Conservation (phyloP, 1,284 basidiomycete genomes). For the Microbotryum intermedium region DNA sequence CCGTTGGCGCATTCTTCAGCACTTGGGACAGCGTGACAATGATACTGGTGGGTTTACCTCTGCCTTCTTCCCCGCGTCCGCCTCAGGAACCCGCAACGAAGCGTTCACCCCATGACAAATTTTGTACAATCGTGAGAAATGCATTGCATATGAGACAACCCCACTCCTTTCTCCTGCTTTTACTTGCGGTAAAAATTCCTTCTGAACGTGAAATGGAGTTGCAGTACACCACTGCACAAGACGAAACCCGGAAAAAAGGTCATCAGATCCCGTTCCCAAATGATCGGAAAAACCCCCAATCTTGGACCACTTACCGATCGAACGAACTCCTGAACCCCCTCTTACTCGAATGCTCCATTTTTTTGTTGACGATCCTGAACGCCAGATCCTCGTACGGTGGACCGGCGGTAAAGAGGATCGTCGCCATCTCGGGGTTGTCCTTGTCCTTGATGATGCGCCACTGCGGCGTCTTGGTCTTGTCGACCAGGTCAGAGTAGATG, state of each 20-base stretch:
- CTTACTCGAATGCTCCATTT: conserved; percentile 81
- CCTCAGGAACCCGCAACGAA: too few relatives aligned
- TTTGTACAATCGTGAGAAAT: too few relatives aligned
- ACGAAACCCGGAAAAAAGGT: too few relatives aligned
- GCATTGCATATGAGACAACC: too few relatives aligned
- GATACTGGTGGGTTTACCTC: too few relatives aligned
- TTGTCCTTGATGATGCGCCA: conserved; percentile 87
- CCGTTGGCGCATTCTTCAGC: too few relatives aligned
- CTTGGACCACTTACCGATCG: conserved; percentile 37
- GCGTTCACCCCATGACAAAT: too few relatives aligned
- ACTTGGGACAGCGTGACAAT: too few relatives aligned
- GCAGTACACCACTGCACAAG: conserved; percentile 46
- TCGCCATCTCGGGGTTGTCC: conserved; percentile 87
- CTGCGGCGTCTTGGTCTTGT: conserved; percentile 86
- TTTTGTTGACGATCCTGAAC: conserved; percentile 92
- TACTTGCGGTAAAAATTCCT: conserved; percentile 7
- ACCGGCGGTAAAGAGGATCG: conserved; percentile 88
- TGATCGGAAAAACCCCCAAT: too few relatives aligned
- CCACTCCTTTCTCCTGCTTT: too few relatives aligned
- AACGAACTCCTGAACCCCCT: conserved; percentile 50
- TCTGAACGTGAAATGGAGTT: conserved; percentile 39
- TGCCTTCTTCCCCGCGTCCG: too few relatives aligned
- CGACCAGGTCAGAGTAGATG: conserved; percentile 77
- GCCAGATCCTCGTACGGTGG: conserved; percentile 99
- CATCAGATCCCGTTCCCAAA: too few relatives aligned